phyloP scores from a whole-genome alignment of 208 protist species.

The Trypanosoma mega region DNA sequence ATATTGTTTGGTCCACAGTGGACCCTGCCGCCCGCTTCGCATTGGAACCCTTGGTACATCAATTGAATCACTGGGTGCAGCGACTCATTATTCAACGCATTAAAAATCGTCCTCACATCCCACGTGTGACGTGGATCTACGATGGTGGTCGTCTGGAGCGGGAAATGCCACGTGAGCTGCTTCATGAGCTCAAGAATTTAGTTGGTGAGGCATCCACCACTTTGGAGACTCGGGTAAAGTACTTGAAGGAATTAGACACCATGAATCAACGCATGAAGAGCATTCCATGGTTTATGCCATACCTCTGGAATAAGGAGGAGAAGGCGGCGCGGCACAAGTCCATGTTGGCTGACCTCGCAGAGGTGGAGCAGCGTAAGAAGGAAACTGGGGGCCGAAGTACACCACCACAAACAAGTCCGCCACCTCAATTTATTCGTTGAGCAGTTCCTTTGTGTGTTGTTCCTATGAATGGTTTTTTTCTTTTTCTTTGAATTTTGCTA shows the following conservation, averaged over 20 bases:
- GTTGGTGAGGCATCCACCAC: slow-evolving; percentile 64
- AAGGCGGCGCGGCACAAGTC: slow-evolving; percentile 61
- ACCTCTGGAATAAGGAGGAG: slow-evolving; percentile 91
- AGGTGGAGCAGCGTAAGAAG: slow-evolving; percentile 53
- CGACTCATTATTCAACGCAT: slow-evolving; percentile 74
- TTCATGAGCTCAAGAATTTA: slow-evolving; percentile 67
- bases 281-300: slow-evolving; percentile 93
- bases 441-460: too few species aligned
- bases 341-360: slow-evolving; percentile 77
- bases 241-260: slow-evolving; percentile 89
- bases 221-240: slow-evolving; percentile 82
- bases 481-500: too few species aligned
- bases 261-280: slow-evolving; percentile 89
- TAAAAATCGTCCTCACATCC: slow-evolving; percentile 82
- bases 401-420: slow-evolving; percentile 63
- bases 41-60: slow-evolving; percentile 81
- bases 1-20: slow-evolving; percentile 92
- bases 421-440: slow-evolving; percentile 79
- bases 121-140: slow-evolving; percentile 85
- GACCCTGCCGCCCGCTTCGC: slow-evolving; percentile 80
- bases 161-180: slow-evolving; percentile 74
- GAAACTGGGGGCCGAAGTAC: slow-evolving; percentile 42
- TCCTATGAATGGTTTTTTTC: too few species aligned
- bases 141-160: slow-evolving; percentile 72
- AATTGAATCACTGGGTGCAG: slow-evolving; percentile 88